These are phyloP conservation scores for Globisporangium paddicum DNA, from an alignment of 352 stramenopile species.

Conservation along the genomic window DNA sequence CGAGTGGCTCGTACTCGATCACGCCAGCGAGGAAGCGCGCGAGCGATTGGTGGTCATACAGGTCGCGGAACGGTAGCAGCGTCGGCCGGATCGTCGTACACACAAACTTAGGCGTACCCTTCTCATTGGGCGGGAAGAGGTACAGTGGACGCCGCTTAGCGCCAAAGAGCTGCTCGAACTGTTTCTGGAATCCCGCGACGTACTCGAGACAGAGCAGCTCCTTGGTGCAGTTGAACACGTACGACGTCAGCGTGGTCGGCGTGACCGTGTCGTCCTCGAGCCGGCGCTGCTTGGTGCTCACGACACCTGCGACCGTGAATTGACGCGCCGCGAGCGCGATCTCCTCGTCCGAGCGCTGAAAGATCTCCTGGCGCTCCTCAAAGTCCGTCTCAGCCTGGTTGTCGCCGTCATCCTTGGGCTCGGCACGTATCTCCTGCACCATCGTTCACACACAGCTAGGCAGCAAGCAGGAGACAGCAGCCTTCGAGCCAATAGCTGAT, in stretches of 20 bases:
- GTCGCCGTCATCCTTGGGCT: constrained; percentile 37
- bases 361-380: constrained; percentile 44
- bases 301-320: constrained; percentile 69
- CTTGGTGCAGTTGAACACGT: constrained; percentile 75
- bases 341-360: constrained; percentile 52
- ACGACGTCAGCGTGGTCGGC: constrained; percentile 24
- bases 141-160: constrained; percentile 70
- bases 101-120: constrained; percentile 91
- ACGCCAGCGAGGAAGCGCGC: constrained; percentile 88
- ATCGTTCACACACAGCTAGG: not conserved
- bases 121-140: constrained; percentile 90
- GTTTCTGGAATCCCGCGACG: constrained; percentile 84
- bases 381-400: constrained; percentile 26
- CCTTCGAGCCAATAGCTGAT: not conserved
- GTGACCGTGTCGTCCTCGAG: constrained; percentile 55
- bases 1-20: constrained; percentile 93
- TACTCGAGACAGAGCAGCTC: constrained; percentile 94
- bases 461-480: not conserved
- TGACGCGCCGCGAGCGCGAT: constrained; percentile 49
- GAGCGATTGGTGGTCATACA: constrained; percentile 89
- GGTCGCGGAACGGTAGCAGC: constrained; percentile 85
- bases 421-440: constrained; percentile 42
- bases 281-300: constrained; percentile 77
- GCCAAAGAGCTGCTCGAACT: constrained; percentile 88
- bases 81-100: constrained; percentile 93